Evolutionary conservation across 2,329 filamentous ascomycete species (phyloP).

Genomic region (Phialophora verrucosa): DNA sequence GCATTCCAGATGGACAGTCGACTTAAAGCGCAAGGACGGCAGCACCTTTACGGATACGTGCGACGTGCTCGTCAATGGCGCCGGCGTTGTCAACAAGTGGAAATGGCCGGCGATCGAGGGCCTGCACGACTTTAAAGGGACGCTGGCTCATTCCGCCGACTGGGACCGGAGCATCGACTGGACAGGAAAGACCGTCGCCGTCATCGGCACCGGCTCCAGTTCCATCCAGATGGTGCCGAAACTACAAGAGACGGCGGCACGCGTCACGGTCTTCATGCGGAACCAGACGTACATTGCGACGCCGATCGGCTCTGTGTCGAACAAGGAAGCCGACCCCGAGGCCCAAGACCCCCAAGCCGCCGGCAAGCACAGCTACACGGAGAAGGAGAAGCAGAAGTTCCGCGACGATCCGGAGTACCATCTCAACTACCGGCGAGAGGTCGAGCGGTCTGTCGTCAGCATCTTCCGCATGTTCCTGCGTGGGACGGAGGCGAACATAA

Average conservation of each 20-base stretch:
- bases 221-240: slow-evolving; percentile 44
- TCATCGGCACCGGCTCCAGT: slow-evolving; percentile 26
- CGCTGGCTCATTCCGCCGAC: slow-evolving; percentile 44
- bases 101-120: slow-evolving; percentile 50
- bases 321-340: slow-evolving; percentile 37
- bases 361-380: slow-evolving; percentile 32
- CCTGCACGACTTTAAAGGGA: slow-evolving; percentile 45
- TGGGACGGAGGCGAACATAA: slow-evolving; percentile 26
- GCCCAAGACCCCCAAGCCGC: slow-evolving; percentile 33
- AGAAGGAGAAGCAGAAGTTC: slow-evolving; percentile 35
- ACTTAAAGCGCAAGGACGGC: slow-evolving; percentile 31
- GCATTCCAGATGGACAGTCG: slow-evolving; percentile 22
- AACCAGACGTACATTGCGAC: slow-evolving; percentile 42
- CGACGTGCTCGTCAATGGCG: slow-evolving; percentile 33
- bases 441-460: slow-evolving; percentile 27
- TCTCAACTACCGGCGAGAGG: slow-evolving; percentile 25
- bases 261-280: slow-evolving; percentile 45
- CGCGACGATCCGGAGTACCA: slow-evolving; percentile 31
- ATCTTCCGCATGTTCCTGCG: slow-evolving; percentile 32
- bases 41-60: slow-evolving; percentile 32
- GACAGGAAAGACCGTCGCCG: slow-evolving; percentile 32
- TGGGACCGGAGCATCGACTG: slow-evolving; percentile 44
- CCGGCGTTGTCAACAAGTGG: slow-evolving; percentile 38
- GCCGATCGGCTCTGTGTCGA: slow-evolving; percentile 32
- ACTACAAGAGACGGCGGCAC: slow-evolving; percentile 40